Conservation (phyloP, 2,329 filamentous ascomycete genomes). For the Drechslerella coelobrocha region DNA sequence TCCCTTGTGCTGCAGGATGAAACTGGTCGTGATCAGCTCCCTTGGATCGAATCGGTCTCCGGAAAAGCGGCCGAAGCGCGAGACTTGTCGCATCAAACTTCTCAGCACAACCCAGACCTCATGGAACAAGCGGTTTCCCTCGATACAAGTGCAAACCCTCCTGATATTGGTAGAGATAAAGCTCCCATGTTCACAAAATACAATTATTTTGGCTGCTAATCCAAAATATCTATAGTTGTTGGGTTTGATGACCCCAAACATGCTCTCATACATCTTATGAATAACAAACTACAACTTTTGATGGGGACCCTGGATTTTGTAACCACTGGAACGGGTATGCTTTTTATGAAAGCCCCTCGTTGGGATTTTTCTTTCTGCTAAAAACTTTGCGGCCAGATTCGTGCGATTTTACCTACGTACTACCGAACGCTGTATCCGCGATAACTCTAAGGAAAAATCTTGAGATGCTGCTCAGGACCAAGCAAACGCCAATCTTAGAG, state of each 20-base stretch:
- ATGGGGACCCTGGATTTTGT: slow-evolving; percentile 29
- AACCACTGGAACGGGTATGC: slow-evolving; percentile 55
- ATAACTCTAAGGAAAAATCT: slow-evolving; percentile 57
- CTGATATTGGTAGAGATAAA: not conserved
- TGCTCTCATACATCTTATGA: slow-evolving; percentile 59
- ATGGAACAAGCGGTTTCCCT: not conserved
- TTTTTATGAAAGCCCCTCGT: slow-evolving; percentile 55
- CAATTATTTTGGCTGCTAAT: too few relatives aligned
- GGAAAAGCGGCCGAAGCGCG: slow-evolving; percentile 73
- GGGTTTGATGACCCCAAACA: slow-evolving; percentile 55
- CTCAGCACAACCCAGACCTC: not conserved
- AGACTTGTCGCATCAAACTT: slow-evolving; percentile 76
- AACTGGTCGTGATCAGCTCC: slow-evolving; percentile 75
- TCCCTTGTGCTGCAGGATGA: slow-evolving; percentile 77
- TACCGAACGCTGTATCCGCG: not conserved
- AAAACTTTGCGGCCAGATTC: slow-evolving; percentile 3
- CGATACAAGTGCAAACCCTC: not conserved
- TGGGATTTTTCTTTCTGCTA: not conserved
- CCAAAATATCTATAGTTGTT: slow-evolving; percentile 66
- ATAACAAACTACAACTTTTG: slow-evolving; percentile 29
- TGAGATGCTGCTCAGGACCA: slow-evolving; percentile 21
- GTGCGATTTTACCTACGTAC: slow-evolving; percentile 14
- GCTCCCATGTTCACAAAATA: not conserved
- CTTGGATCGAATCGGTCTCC: slow-evolving; percentile 80
- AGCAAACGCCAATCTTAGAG: slow-evolving; percentile 6